Evolutionary conservation across 2,329 filamentous ascomycete species (phyloP).

Genomic region (Botrytis sinoallii): DNA sequence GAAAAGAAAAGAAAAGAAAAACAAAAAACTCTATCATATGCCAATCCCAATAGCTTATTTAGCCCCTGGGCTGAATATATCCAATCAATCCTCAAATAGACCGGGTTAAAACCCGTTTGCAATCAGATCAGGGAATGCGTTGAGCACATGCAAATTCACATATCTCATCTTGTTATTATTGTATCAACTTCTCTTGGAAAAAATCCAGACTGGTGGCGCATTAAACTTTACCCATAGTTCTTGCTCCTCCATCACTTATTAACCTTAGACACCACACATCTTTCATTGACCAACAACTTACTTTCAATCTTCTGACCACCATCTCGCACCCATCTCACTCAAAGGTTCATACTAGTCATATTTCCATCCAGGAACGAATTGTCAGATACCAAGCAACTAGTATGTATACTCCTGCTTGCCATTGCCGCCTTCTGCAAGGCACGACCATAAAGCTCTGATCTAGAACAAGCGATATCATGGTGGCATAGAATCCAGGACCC

Average conservation of each 20-base stretch:
- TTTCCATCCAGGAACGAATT: neutral
- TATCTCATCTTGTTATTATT: neutral
- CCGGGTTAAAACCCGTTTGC: slow-evolving; percentile 5
- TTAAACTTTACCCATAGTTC: neutral
- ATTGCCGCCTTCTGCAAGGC: slow-evolving; percentile 21
- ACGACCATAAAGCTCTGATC: slow-evolving; percentile 9
- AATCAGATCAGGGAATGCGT: slow-evolving; percentile 3
- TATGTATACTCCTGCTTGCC: neutral
- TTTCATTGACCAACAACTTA: slow-evolving; percentile 2
- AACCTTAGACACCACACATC: slow-evolving; percentile 1
- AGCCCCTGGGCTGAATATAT: neutral
- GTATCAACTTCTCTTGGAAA: neutral
- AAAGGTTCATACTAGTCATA: neutral
- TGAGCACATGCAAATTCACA: slow-evolving; percentile 15
- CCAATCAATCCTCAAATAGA: neutral
- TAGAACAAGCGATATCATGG: neutral
- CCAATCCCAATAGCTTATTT: neutral
- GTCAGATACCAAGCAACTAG: slow-evolving; percentile 4
- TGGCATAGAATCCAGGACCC: neutral
- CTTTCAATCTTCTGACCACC: slow-evolving; percentile 6
- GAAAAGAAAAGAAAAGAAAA: neutral
- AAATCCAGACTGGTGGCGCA: neutral
- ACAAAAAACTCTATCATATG: neutral
- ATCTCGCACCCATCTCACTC: neutral
- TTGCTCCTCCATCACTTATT: slow-evolving; percentile 11